A percentile compares a stretch with the other conserved stretches of the same genome.
Conservation (phyloP, 2,329 filamentous ascomycete genomes). For the Alternaria gansuensis region DNA sequence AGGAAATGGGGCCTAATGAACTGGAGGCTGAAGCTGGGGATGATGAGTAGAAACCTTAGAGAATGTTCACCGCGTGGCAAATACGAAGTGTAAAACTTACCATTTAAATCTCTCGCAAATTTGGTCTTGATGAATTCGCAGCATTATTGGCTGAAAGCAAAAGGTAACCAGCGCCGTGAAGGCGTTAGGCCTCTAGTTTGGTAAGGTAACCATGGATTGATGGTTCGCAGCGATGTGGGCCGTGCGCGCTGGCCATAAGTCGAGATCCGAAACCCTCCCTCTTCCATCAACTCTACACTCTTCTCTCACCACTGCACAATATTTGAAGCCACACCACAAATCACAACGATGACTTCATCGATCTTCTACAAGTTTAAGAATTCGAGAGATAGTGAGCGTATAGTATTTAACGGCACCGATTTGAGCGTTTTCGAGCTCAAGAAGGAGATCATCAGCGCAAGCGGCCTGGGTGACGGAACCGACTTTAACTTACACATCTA, state of each 20-base stretch:
- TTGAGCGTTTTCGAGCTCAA: conserved; percentile 99
- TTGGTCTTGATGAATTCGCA: too few species aligned
- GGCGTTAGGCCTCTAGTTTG: background rate
- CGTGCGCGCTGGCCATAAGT: conserved; percentile 9
- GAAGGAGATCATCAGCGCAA: conserved; percentile 95
- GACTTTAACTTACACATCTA: conserved; percentile 97
- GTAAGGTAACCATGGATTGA: background rate
- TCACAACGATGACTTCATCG: conserved; percentile 83
- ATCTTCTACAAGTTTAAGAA: conserved; percentile 99
- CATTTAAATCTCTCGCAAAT: background rate
- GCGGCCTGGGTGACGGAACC: conserved; percentile 90
- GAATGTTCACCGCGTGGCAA: background rate
- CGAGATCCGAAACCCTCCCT: conserved; percentile 4
- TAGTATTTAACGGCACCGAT: conserved; percentile 96
- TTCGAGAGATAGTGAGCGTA: conserved; percentile 90
- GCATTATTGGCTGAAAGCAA: too few species aligned
- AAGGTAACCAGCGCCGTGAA: background rate
- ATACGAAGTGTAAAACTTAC: background rate
- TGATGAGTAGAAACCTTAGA: conserved; percentile 24
- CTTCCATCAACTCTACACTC: conserved; percentile 16
- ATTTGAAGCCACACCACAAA: conserved; percentile 16
- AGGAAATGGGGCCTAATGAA: conserved; percentile 43
- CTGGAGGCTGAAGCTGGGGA: conserved; percentile 40
- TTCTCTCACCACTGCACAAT: conserved; percentile 18
- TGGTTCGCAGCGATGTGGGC: conserved; percentile 1